These are phyloP conservation scores for Trypanosoma melophagium DNA, from an alignment of 208 protist species.

Conservation along the genomic window DNA sequence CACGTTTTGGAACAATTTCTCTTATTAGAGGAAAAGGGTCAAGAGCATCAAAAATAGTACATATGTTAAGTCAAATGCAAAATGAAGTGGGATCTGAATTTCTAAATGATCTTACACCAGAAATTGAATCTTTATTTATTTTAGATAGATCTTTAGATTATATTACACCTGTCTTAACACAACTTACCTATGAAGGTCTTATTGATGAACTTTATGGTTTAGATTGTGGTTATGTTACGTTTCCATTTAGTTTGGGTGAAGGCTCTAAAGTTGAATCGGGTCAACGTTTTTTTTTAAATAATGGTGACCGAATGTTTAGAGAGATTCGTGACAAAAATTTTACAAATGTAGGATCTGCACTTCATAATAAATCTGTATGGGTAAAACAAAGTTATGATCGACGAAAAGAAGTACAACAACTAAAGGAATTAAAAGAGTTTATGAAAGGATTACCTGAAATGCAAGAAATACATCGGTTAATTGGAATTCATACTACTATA, in stretches of 20 bases:
- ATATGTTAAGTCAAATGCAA: slow-evolving; percentile 68
- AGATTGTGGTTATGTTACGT: slow-evolving; percentile 43
- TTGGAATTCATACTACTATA: slow-evolving; percentile 79
- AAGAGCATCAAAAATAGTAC: slow-evolving; percentile 57
- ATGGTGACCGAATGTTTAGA: slow-evolving; percentile 68
- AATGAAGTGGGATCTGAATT: slow-evolving; percentile 68
- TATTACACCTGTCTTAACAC: slow-evolving; percentile 81
- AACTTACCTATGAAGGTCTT: slow-evolving; percentile 90
- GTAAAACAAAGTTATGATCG: slow-evolving; percentile 89
- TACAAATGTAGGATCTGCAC: slow-evolving; percentile 54
- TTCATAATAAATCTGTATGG: slow-evolving; percentile 84
- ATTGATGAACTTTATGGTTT: slow-evolving; percentile 86
- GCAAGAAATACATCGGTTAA: slow-evolving; percentile 79
- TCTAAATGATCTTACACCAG: slow-evolving; percentile 40
- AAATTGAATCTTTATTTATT: slow-evolving; percentile 77
- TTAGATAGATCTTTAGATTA: slow-evolving; percentile 82
- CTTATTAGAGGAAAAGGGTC: slow-evolving; percentile 60
- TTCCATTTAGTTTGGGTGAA: slow-evolving; percentile 76
- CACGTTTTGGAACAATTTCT: slow-evolving; percentile 57
- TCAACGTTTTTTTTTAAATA: slow-evolving; percentile 43
- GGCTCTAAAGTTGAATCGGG: slow-evolving; percentile 32
- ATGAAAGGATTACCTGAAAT: slow-evolving; percentile 85
- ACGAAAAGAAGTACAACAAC: slow-evolving; percentile 77
- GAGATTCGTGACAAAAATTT: slow-evolving; percentile 85
- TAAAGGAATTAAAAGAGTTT: slow-evolving; percentile 88